phyloP scores from a whole-genome alignment of 1,284 basidiomycete species.

The Boletus calvinii region DNA sequence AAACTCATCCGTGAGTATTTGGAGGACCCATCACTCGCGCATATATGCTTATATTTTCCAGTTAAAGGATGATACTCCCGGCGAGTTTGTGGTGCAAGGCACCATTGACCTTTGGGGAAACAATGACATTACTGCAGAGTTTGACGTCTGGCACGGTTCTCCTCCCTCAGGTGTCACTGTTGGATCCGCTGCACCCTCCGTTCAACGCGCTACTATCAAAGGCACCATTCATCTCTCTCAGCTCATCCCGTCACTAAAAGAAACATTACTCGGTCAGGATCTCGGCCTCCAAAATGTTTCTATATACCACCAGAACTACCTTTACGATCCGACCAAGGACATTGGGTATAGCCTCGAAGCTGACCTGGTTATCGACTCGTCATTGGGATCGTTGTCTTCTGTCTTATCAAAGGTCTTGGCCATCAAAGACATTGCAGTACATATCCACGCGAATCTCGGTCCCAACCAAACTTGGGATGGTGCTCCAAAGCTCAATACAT shows the following conservation, averaged over 20 bases:
- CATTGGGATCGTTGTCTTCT: slow-evolving; percentile 3
- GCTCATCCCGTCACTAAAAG: slow-evolving; percentile 6
- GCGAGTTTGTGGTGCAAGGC: slow-evolving; percentile 6
- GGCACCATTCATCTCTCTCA: slow-evolving; percentile 9
- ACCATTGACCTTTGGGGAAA: slow-evolving; percentile 10
- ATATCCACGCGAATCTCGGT: slow-evolving; percentile 2
- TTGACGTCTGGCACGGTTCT: slow-evolving; percentile 12
- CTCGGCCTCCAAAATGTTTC: slow-evolving; percentile 7
- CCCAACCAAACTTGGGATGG: slow-evolving; percentile 5
- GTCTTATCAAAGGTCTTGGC: slow-evolving; percentile 2
- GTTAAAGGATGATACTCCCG: not conserved
- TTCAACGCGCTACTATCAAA: slow-evolving; percentile 7
- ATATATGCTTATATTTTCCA: not conserved
- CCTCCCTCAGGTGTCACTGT: slow-evolving; percentile 7
- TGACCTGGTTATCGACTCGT: slow-evolving; percentile 6
- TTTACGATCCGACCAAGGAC: slow-evolving; percentile 1
- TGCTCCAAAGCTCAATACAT: not conserved
- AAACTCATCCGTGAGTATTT: slow-evolving; percentile 4
- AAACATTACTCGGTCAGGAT: not conserved
- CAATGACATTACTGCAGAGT: slow-evolving; percentile 6
- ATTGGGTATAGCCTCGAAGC: slow-evolving; percentile 9
- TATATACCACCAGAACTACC: slow-evolving; percentile 15
- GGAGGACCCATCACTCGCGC: not conserved
- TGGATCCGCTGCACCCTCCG: slow-evolving; percentile 3
- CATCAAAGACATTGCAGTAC: not conserved